Percentiles rank a stretch among this genome's conserved stretches.
These are phyloP conservation scores for Pyrus hybrid DNA, from an alignment of 331 rosid genomes.

Conservation along the genomic window DNA sequence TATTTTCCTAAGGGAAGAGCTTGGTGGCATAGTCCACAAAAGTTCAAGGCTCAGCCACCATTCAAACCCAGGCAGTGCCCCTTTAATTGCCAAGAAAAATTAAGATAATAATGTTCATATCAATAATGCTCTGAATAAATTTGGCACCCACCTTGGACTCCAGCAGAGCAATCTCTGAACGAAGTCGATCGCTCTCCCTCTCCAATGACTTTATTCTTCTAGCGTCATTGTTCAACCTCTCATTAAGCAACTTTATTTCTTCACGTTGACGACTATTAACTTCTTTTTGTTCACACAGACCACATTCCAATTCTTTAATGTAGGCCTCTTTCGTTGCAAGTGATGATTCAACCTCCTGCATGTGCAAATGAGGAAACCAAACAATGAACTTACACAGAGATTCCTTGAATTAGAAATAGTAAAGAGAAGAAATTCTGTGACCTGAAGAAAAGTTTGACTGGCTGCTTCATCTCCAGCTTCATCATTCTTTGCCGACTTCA, in stretches of 20 bases:
- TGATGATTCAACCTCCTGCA: constrained; percentile 69
- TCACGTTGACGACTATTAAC: constrained; percentile 53
- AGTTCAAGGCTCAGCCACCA: too few relatives aligned
- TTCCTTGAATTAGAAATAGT: constrained; percentile 2
- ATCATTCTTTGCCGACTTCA: constrained; percentile 19
- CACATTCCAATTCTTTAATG: constrained; percentile 60
- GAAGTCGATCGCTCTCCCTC: constrained; percentile 81
- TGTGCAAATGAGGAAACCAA: constrained; percentile 22
- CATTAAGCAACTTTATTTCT: constrained; percentile 74
- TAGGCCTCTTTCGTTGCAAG: constrained; percentile 54
- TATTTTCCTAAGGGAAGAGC: not conserved
- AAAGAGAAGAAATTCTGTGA: constrained; percentile 13
- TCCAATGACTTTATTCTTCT: constrained; percentile 79
- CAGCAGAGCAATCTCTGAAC: constrained; percentile 79
- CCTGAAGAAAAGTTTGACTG: constrained; percentile 45
- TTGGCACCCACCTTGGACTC: constrained; percentile 77
- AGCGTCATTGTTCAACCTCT: constrained; percentile 56
- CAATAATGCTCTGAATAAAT: constrained; percentile 5
- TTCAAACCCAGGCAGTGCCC: not conserved
- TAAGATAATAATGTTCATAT: not conserved
- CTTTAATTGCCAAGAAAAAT: not conserved
- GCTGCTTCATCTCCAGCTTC: constrained; percentile 21
- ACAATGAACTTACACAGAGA: constrained; percentile 12
- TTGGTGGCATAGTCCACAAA: not conserved
- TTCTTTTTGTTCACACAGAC: constrained; percentile 49